Percentiles rank a stretch among this genome's conserved stretches.
phyloP scores from a whole-genome alignment of 2,329 filamentous ascomycete species.

The Verticillium dahliae region DNA sequence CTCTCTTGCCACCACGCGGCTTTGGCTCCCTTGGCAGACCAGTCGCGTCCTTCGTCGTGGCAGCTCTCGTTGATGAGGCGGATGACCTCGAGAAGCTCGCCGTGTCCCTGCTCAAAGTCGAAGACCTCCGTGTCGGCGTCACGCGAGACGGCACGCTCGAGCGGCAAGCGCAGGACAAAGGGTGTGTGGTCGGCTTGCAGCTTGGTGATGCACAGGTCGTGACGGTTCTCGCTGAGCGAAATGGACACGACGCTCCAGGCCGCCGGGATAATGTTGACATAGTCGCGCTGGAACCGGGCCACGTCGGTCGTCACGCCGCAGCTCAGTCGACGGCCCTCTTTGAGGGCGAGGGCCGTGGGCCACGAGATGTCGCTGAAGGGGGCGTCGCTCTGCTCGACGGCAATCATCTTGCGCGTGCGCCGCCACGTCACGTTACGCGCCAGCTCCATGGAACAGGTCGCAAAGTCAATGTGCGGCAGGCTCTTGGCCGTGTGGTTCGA shows the following conservation, averaged over 20 bases:
- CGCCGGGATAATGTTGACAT: constrained; percentile 76
- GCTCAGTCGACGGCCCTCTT: constrained; percentile 30
- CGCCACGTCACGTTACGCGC: constrained; percentile 63
- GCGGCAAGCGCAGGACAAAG: constrained; percentile 79
- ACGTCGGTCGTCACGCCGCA: constrained; percentile 45
- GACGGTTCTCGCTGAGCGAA: constrained; percentile 71
- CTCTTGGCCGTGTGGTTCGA: constrained; percentile 37
- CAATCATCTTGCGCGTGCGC: constrained; percentile 48
- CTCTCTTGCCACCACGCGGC: constrained; percentile 86
- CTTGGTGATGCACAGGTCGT: constrained; percentile 86
- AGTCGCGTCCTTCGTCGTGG: constrained; percentile 60
- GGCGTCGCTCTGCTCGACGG: constrained; percentile 10
- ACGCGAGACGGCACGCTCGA: constrained; percentile 74
- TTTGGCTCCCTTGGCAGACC: constrained; percentile 68
- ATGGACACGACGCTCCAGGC: constrained; percentile 84
- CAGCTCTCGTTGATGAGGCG: constrained; percentile 75
- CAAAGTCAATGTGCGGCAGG: constrained; percentile 46
- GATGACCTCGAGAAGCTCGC: constrained; percentile 79
- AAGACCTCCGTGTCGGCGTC: constrained; percentile 76
- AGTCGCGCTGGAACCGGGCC: constrained; percentile 66
- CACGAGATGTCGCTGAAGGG: constrained; percentile 28
- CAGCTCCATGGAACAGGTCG: constrained; percentile 60
- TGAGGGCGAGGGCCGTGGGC: constrained; percentile 11
- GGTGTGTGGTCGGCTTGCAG: constrained; percentile 69
- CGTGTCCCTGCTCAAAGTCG: constrained; percentile 71